phyloP scores from a whole-genome alignment of 2,329 filamentous ascomycete species.

The Balansia obtecta region DNA sequence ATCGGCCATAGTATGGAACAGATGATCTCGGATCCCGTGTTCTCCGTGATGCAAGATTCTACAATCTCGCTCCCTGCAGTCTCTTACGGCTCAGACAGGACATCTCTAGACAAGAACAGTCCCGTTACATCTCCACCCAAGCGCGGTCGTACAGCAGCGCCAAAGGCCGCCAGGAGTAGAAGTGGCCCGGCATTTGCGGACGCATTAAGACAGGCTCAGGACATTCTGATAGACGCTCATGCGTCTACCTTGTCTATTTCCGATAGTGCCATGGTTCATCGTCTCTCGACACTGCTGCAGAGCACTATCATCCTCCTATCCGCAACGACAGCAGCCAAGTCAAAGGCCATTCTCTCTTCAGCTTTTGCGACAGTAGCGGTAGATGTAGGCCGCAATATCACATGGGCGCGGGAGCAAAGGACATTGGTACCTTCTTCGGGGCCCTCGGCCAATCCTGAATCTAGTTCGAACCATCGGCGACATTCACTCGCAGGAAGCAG shows the following conservation, averaged over 20 bases:
- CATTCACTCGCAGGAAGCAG: constrained; percentile 9
- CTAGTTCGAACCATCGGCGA: background rate
- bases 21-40: constrained; percentile 70
- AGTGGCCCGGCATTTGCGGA: constrained; percentile 36
- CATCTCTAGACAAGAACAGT: constrained; percentile 22
- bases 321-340: constrained; percentile 39
- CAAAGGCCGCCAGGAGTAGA: constrained; percentile 19
- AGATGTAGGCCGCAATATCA: constrained; percentile 59
- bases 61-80: constrained; percentile 78
- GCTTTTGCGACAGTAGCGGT: constrained; percentile 50
- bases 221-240: constrained; percentile 53
- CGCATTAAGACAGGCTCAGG: constrained; percentile 51
- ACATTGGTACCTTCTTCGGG: constrained; percentile 20
- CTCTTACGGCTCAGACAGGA: constrained; percentile 28
- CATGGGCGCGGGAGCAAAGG: constrained; percentile 52
- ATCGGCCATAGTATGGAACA: constrained; percentile 57
- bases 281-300: constrained; percentile 50
- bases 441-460: constrained; percentile 22
- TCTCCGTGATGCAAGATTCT: constrained; percentile 83
- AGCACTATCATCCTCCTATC: constrained; percentile 54
- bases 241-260: constrained; percentile 38
- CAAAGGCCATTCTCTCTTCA: constrained; percentile 34
- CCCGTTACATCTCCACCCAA: constrained; percentile 24
- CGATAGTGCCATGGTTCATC: constrained; percentile 48
- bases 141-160: constrained; percentile 14